Conservation (phyloP, 1,139 yeast species). For the Taphrina flavorubra region DNA sequence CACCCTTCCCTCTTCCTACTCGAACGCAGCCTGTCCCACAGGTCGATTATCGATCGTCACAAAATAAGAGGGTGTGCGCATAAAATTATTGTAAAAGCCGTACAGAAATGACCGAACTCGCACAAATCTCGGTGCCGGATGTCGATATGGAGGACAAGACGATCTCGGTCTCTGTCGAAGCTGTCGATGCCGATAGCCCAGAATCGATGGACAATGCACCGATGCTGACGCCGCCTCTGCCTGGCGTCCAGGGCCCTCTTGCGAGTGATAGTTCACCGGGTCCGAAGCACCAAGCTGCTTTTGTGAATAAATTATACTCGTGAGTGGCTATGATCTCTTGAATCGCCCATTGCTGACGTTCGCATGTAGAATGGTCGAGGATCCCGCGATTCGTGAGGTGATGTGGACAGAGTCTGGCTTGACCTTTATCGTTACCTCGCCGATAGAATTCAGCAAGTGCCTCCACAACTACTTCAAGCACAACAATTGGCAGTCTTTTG, state of each 20-base stretch:
- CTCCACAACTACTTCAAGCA: constrained; percentile 76
- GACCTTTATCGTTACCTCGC: constrained; percentile 54
- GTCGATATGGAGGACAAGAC: constrained; percentile 5
- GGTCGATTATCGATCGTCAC: too few relatives aligned
- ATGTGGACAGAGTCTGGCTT: constrained; percentile 78
- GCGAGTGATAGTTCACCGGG: constrained; percentile 16
- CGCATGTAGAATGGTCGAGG: constrained; percentile 59
- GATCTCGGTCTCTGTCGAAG: background rate
- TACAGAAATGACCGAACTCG: background rate
- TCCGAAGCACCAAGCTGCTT: constrained; percentile 38
- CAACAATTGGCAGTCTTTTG: constrained; percentile 73
- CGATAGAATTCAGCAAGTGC: constrained; percentile 60
- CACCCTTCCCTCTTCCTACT: too few relatives aligned
- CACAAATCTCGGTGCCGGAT: background rate
- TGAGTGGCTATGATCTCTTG: background rate
- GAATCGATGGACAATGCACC: constrained; percentile 4
- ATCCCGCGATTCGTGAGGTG: constrained; percentile 58
- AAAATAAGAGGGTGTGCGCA: too few relatives aligned
- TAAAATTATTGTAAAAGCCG: too few relatives aligned
- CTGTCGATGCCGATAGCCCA: constrained; percentile 7
- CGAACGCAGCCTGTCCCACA: too few relatives aligned
- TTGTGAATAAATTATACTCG: constrained; percentile 39
- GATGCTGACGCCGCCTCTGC: constrained; percentile 4
- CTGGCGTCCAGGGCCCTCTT: constrained; percentile 2
- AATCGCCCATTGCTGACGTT: background rate